Conservation (phyloP, 306 rosid genomes). For the Quercus wislizeni region DNA sequence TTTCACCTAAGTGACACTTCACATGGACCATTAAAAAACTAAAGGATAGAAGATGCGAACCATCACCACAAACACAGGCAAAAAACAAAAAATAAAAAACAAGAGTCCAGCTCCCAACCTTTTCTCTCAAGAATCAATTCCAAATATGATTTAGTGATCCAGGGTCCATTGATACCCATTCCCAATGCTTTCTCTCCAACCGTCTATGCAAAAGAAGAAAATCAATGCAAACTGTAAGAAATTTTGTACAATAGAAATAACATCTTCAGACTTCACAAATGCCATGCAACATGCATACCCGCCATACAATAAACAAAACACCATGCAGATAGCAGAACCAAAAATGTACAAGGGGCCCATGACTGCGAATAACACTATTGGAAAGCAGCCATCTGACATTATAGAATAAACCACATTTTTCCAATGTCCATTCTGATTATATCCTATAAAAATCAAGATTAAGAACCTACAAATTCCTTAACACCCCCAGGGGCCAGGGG, state of each 20-base stretch:
- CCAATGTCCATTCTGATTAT: not conserved
- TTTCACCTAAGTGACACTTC: not conserved
- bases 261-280: not conserved
- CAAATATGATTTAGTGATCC: conserved; percentile 96
- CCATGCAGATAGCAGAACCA: not conserved
- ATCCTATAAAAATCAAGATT: not conserved
- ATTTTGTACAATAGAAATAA: not conserved
- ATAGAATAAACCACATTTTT: no score
- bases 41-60: not conserved
- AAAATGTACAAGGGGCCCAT: not conserved
- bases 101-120: conserved; percentile 45
- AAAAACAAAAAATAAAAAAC: conserved; percentile 1
- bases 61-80: conserved; percentile 9
- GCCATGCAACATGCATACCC: not conserved
- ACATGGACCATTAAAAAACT: not conserved
- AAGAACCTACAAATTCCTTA: not conserved
- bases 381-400: not conserved
- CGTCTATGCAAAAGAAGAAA: conserved; percentile 43
- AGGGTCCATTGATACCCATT: conserved; percentile 73
- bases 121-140: conserved; percentile 96
- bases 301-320: not conserved
- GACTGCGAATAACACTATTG: not conserved
- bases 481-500: not conserved
- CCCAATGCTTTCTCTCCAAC: conserved; percentile 90
- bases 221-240: not conserved